These are phyloP conservation scores for Irineochytrium annulatum DNA, from an alignment of 192 early-diverging fungal genomes.

Conservation along the genomic window DNA sequence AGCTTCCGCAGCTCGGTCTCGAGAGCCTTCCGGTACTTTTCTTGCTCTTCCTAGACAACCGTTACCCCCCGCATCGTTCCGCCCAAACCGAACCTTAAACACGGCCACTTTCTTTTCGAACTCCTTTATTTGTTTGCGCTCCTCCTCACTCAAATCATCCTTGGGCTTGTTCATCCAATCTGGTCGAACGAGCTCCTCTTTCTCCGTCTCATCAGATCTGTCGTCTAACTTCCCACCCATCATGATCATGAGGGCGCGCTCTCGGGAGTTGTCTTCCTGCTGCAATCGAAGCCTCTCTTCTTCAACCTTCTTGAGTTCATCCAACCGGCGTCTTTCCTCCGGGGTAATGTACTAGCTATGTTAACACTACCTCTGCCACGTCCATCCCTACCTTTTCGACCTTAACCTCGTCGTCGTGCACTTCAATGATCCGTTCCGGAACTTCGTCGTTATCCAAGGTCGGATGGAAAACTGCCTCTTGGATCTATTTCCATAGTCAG, in stretches of 20 bases:
- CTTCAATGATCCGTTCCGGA: slow-evolving; percentile 49
- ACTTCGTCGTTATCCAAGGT: slow-evolving; percentile 54
- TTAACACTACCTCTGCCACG: not conserved
- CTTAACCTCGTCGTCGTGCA: slow-evolving; percentile 50
- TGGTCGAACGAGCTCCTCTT: slow-evolving; percentile 44
- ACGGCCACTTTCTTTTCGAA: slow-evolving; percentile 60
- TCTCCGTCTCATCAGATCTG: slow-evolving; percentile 46
- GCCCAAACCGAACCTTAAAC: slow-evolving; percentile 34
- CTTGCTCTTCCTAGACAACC: slow-evolving; percentile 54
- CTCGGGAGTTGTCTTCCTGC: slow-evolving; percentile 48
- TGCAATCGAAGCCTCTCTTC: slow-evolving; percentile 40
- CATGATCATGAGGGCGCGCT: slow-evolving; percentile 55
- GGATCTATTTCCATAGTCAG: slow-evolving; percentile 18
- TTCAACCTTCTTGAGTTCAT: slow-evolving; percentile 36
- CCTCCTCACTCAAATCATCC: slow-evolving; percentile 56
- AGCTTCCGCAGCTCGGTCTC: slow-evolving; percentile 61
- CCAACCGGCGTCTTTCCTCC: slow-evolving; percentile 43
- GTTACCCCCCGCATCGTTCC: not conserved
- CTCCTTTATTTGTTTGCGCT: slow-evolving; percentile 53
- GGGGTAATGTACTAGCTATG: slow-evolving; percentile 43
- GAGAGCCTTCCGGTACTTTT: slow-evolving; percentile 57
- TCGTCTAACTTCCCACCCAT: slow-evolving; percentile 59
- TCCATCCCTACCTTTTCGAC: slow-evolving; percentile 41
- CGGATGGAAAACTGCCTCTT: slow-evolving; percentile 45
- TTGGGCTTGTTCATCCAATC: slow-evolving; percentile 61